Conservation (phyloP, 75 land plant genomes). For the Picea sitchensis region DNA sequence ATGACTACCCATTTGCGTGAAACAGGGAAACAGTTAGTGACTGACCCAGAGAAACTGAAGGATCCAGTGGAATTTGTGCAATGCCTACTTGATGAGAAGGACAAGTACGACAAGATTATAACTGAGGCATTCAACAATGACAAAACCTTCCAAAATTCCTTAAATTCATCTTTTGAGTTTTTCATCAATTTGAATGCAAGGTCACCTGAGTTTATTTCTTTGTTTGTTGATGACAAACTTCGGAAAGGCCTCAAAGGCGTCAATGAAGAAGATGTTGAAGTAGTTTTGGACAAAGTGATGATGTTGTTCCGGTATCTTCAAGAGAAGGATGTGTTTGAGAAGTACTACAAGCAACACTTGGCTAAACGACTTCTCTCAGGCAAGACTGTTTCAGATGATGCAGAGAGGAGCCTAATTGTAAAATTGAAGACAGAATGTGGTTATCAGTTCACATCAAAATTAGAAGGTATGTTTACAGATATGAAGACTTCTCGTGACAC, state of each 20-base stretch:
- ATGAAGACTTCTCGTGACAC: slow-evolving; percentile 98
- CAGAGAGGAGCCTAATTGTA: slow-evolving; percentile 89
- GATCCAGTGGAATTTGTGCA: slow-evolving; percentile 99
- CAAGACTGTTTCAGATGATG: slow-evolving; percentile 96
- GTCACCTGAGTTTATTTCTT: slow-evolving; percentile 93
- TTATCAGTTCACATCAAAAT: slow-evolving; percentile 96
- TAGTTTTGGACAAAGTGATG: slow-evolving; percentile 95
- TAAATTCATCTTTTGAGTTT: slow-evolving; percentile 94
- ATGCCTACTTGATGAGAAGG: slow-evolving; percentile 78
- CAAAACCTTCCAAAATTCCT: slow-evolving; percentile 94
- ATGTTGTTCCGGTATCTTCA: slow-evolving; percentile 94
- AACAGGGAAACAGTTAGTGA: slow-evolving; percentile 85
- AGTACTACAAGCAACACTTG: slow-evolving; percentile 94
- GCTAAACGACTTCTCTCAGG: slow-evolving; percentile 97
- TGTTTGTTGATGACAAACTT: slow-evolving; percentile 96
- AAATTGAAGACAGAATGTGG: slow-evolving; percentile 99
- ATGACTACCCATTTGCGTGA: slow-evolving; percentile 91
- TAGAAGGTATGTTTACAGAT: slow-evolving; percentile 99
- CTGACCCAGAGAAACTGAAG: slow-evolving; percentile 81
- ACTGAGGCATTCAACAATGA: slow-evolving; percentile 76
- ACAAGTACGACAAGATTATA: slow-evolving; percentile 89
- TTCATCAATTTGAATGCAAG: slow-evolving; percentile 91
- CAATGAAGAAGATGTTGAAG: slow-evolving; percentile 93
- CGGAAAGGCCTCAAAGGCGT: slow-evolving; percentile 89
- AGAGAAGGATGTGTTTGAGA: slow-evolving; percentile 98